Evolutionary conservation across 768 basidiomycete genomes (phyloP).

Genomic region (Cytidiella melzeri): DNA sequence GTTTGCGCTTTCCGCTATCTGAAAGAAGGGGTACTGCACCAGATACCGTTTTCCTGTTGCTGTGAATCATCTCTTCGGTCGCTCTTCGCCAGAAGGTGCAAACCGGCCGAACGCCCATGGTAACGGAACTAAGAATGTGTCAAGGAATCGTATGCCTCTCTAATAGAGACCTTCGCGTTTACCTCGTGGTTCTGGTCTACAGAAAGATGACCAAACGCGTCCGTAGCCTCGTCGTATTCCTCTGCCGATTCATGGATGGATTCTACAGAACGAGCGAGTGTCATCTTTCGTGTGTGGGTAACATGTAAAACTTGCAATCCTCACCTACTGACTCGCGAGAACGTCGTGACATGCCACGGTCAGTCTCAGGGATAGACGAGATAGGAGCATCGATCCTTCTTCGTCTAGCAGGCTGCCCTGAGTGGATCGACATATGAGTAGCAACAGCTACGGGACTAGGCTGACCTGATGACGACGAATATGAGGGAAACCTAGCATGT

Average conservation of each 20-base stretch:
- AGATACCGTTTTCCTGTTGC: constrained; percentile 43
- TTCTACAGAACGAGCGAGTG: no score
- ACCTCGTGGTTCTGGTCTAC: constrained; percentile 76
- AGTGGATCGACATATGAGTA: constrained; percentile 1
- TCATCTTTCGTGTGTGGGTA: no score
- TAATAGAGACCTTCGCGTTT: background rate
- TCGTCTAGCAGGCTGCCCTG: constrained; percentile 11
- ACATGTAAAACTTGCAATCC: no score
- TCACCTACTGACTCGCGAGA: background rate
- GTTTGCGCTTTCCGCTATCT: no score
- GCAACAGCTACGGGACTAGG: constrained; percentile 4
- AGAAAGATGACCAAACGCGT: constrained; percentile 64
- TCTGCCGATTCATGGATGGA: background rate
- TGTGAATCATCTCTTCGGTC: constrained; percentile 62
- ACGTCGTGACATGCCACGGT: background rate
- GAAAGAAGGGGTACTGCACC: constrained; percentile 10
- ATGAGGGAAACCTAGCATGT: background rate
- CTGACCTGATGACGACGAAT: constrained; percentile 7
- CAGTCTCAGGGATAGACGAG: background rate
- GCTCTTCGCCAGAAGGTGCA: constrained; percentile 65
- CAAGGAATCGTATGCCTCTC: constrained; percentile 6
- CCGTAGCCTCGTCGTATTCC: constrained; percentile 36
- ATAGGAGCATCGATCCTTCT: constrained; percentile 5
- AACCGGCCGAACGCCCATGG: constrained; percentile 72
- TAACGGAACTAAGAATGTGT: constrained; percentile 58